phyloP scores from a whole-genome alignment of 2,329 filamentous ascomycete genomes.

The Zasmidium citrigriseum region DNA sequence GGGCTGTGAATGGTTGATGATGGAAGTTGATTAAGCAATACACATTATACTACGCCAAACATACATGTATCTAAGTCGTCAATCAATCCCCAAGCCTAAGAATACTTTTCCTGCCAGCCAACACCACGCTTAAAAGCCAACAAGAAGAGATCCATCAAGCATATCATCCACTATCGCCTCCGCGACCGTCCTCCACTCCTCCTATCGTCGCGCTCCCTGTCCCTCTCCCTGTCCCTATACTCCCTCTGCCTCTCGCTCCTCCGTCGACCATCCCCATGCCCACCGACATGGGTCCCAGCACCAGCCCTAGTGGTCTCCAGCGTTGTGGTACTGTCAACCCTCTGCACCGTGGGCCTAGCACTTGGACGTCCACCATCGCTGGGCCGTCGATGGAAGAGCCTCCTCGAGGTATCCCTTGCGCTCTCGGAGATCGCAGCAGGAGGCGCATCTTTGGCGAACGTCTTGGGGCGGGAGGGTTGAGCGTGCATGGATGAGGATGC shows the following conservation, averaged over 20 bases:
- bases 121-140: too few species aligned
- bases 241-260: background rate
- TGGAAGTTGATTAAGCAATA: too few species aligned
- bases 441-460: conserved; percentile 20
- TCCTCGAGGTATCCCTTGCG: conserved; percentile 21
- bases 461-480: conserved; percentile 16
- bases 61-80: too few species aligned
- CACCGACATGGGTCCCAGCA: conserved; percentile 4
- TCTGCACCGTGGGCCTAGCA: background rate
- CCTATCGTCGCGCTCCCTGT: too few species aligned
- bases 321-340: background rate
- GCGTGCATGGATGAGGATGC: conserved; percentile 4
- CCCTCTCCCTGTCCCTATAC: conserved; percentile 4
- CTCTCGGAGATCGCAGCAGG: conserved; percentile 19
- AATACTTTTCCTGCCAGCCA: too few species aligned
- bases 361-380: conserved; percentile 5
- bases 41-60: too few species aligned
- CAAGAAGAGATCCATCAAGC: background rate
- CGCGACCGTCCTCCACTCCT: conserved; percentile 1
- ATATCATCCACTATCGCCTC: background rate
- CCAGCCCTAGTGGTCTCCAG: conserved; percentile 10
- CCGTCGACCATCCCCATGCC: background rate
- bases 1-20: too few species aligned
- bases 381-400: conserved; percentile 14
- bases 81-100: too few species aligned